Percentiles rank a stretch among this genome's conserved stretches.
phyloP scores from a whole-genome alignment of 1,139 yeast genomes.

The Taphrina betulina region DNA sequence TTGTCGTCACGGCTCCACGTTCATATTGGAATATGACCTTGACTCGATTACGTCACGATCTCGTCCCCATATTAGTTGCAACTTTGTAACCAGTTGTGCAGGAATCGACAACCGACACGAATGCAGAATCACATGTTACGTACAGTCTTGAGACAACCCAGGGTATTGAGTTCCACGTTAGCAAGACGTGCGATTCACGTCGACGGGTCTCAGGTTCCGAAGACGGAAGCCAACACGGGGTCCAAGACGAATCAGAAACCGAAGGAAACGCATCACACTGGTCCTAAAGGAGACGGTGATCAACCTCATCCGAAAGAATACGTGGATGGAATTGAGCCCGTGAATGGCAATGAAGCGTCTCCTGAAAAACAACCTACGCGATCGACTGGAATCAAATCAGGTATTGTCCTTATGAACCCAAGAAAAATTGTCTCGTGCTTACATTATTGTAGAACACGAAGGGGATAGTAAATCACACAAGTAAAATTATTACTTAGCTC shows the following conservation, averaged over 20 bases:
- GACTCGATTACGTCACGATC: no score
- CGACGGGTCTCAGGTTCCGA: slow-evolving; percentile 17
- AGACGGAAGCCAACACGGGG: slow-evolving; percentile 18
- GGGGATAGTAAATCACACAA: slow-evolving; percentile 16
- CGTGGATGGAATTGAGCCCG: slow-evolving; percentile 1
- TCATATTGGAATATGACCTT: no score
- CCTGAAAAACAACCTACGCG: slow-evolving; percentile 6
- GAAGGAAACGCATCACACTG: slow-evolving; percentile 2
- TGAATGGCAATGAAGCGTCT: not conserved
- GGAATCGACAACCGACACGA: no score
- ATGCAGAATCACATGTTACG: no score
- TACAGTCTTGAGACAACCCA: no score
- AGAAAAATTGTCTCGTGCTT: no score
- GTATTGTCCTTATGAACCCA: not conserved
- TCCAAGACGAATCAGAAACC: not conserved
- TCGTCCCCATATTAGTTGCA: no score
- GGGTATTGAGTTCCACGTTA: no score
- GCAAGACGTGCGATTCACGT: no score
- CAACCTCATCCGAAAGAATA: slow-evolving; percentile 12
- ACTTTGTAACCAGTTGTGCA: no score
- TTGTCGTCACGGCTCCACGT: no score
- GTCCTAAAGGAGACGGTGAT: slow-evolving; percentile 14
- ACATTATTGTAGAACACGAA: not conserved
- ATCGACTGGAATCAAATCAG: slow-evolving; percentile 18
- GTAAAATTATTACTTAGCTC: not conserved